phyloP scores from a whole-genome alignment of 2,329 filamentous ascomycete species.

The Diaporthe citri region DNA sequence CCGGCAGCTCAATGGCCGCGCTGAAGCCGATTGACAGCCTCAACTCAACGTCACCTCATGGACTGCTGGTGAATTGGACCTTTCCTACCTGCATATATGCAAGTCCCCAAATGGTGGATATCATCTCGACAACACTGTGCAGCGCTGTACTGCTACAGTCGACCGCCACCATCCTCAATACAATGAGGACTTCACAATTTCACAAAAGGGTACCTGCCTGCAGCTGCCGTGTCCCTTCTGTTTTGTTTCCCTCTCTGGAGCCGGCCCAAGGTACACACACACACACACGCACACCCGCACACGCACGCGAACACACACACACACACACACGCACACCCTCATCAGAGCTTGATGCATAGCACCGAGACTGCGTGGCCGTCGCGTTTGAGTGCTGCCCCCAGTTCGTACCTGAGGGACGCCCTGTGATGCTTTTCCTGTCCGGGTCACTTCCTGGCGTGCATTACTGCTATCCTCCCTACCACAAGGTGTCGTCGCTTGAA shows the following conservation, averaged over 20 bases:
- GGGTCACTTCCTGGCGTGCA: slow-evolving; percentile 15
- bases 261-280: neutral
- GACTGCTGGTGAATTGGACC: slow-evolving; percentile 7
- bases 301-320: neutral
- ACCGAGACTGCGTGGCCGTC: neutral
- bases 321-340: neutral
- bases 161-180: neutral
- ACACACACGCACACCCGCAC: neutral
- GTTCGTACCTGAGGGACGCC: neutral
- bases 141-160: slow-evolving; percentile 26
- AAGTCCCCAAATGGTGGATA: slow-evolving; percentile 32
- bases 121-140: slow-evolving; percentile 30
- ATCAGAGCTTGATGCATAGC: slow-evolving; percentile 30
- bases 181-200: slow-evolving; percentile 8
- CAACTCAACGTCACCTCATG: slow-evolving; percentile 23
- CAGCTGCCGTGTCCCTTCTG: slow-evolving; percentile 31
- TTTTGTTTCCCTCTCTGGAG: slow-evolving; percentile 19
- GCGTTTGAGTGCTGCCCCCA: neutral
- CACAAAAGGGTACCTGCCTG: slow-evolving; percentile 18
- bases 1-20: slow-evolving; percentile 9
- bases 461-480: slow-evolving; percentile 1
- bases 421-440: slow-evolving; percentile 21
- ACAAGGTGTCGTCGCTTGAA: neutral
- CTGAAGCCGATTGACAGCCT: slow-evolving; percentile 21
- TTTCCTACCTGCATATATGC: slow-evolving; percentile 33